Conservation (phyloP, 495 filamentous ascomycete genomes). For the Bacidia rubella region DNA sequence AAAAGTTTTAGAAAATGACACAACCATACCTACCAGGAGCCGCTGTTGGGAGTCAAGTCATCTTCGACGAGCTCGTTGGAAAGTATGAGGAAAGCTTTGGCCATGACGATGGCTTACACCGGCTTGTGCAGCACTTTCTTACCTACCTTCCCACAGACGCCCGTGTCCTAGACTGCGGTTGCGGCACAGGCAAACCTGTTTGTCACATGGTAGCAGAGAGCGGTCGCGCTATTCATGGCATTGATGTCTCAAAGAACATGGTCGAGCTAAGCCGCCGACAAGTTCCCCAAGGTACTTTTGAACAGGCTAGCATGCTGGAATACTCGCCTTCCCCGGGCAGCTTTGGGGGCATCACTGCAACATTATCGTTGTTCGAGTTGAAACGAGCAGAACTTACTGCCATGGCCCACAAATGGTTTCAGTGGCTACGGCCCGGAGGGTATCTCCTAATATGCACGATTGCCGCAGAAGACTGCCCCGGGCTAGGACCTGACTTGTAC, state of each 20-base stretch:
- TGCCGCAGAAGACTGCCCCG: constrained; percentile 8
- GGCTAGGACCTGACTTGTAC: constrained; percentile 5
- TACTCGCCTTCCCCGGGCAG: constrained; percentile 13
- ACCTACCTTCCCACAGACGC: constrained; percentile 9
- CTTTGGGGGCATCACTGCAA: constrained; percentile 14
- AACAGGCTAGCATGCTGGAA: constrained; percentile 20
- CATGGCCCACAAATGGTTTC: constrained; percentile 10
- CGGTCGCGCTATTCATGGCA: constrained; percentile 25
- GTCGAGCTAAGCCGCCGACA: constrained; percentile 19
- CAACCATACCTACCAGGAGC: background rate
- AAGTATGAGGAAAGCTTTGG: constrained; percentile 23
- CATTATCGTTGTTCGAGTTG: constrained; percentile 16
- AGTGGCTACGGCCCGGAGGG: constrained; percentile 16
- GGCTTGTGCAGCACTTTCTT: constrained; percentile 10
- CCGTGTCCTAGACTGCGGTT: constrained; percentile 34
- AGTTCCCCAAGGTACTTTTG: constrained; percentile 23
- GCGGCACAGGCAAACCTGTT: constrained; percentile 30
- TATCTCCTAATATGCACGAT: constrained; percentile 9
- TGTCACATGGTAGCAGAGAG: constrained; percentile 20
- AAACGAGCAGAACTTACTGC: constrained; percentile 7
- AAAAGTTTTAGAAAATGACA: too few relatives aligned
- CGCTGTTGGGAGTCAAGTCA: constrained; percentile 40
- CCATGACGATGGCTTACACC: constrained; percentile 16
- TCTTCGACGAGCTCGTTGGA: constrained; percentile 35
- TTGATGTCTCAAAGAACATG: constrained; percentile 26